Base-by-base conservation (phyloP, 2,329 filamentous ascomycete species). In the Neofusicoccum parvum region DNA sequence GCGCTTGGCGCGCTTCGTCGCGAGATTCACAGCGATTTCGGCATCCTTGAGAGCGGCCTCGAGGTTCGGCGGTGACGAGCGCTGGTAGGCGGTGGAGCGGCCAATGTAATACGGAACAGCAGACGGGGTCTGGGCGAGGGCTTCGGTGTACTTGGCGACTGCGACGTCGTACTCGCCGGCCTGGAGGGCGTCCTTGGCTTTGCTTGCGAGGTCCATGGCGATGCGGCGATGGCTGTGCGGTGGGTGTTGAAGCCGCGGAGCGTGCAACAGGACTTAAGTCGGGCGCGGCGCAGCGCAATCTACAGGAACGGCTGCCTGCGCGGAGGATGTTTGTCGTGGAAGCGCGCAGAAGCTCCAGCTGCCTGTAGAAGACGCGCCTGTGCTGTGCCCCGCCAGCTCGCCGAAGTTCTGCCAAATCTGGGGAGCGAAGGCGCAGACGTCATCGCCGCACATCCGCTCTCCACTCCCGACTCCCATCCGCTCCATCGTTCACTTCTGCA, bases 41-140 rank as follows among this genome's bases (percentile, higher is more conserved):
- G 81, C 81, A 68, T 84, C 82, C 53, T 71, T 66, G 36, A 84
- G 79, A n/a, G 69, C 82, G 14, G 76, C 75, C 11, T 72, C 53
- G 56, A 81, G 79, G 66, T 87, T 78, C 23, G 80, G 73, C 49
- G 84, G 80, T 43, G 81, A 82, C 2, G 85, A 82, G 66, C 91
- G 86, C 58, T 92, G 85, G 74, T 93, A 89, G 45, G 92, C 92
- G 48, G 89, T 92, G 4, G 92, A 91, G 20, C 94, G 92, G 70
- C 90, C 88, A 68, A 95, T 87, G 68, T 94, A 90, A 86, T 95
- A 97, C 56, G 86, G 80, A 1, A 92, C 90, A 2, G 91, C 92
- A 45, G 81, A 82, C 0, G 89, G 88, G 12, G 83, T 83, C 71
- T 88, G 84, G 15, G 80, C 74, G 69, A 97, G 85, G 20, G 92